phyloP scores from a whole-genome alignment of 257 asterid species.

The Solanum lycopersicoides region DNA sequence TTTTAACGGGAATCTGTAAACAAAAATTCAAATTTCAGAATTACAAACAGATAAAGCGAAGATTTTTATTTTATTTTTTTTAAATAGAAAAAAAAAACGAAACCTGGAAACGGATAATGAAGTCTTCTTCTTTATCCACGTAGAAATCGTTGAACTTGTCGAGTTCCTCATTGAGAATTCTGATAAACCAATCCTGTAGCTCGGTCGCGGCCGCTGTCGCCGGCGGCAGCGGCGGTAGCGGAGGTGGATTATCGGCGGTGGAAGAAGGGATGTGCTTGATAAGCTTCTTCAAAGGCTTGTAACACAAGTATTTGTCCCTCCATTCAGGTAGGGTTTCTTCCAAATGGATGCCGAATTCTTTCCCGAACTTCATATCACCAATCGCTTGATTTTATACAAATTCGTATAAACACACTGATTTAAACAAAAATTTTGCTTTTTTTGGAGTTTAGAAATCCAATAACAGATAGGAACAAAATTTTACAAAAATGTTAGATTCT shows the following conservation, averaged over 20 bases:
- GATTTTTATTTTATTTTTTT: not conserved
- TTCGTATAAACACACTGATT: not conserved
- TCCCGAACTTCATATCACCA: constrained; percentile 70
- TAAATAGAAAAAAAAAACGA: not conserved
- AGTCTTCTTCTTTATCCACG: constrained; percentile 91
- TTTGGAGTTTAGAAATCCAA: not conserved
- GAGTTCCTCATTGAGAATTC: constrained; percentile 59
- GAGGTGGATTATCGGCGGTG: not conserved
- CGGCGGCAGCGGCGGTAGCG: not conserved
- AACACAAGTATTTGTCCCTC: constrained; percentile 81
- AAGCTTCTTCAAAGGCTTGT: constrained; percentile 78
- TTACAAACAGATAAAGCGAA: not conserved
- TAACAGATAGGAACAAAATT: not conserved
- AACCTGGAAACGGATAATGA: constrained; percentile 83
- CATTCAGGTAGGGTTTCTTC: constrained; percentile 87
- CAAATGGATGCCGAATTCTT: constrained; percentile 54
- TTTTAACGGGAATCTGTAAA: not conserved
- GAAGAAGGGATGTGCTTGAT: constrained; percentile 42
- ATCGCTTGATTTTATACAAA: not conserved
- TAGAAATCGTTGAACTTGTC: constrained; percentile 90
- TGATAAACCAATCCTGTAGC: constrained; percentile 60
- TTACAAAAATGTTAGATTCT: not conserved
- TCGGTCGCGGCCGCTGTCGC: constrained; percentile 14
- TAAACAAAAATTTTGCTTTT: not conserved
- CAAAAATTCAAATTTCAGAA: not conserved